A percentile compares a stretch with the other conserved stretches of the same genome.
These are phyloP conservation scores for Peronospora destructor DNA, from an alignment of 352 stramenopile species.

Conservation along the genomic window DNA sequence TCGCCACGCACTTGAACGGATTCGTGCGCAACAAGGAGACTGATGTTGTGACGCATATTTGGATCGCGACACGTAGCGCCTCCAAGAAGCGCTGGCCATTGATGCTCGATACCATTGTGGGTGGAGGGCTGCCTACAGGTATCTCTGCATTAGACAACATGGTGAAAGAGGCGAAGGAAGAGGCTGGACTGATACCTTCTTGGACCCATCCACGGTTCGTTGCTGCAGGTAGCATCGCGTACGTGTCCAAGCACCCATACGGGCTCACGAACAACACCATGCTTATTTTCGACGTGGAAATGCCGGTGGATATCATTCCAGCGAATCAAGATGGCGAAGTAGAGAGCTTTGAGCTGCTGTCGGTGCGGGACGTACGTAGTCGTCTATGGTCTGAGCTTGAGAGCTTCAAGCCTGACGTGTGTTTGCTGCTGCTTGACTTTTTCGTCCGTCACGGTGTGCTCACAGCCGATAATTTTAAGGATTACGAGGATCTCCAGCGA, in stretches of 20 bases:
- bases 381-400: slow-evolving; percentile 39
- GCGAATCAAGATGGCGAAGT: slow-evolving; percentile 56
- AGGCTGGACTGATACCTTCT: slow-evolving; percentile 38
- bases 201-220: slow-evolving; percentile 35
- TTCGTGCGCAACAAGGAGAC: slow-evolving; percentile 37
- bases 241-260: slow-evolving; percentile 44
- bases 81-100: slow-evolving; percentile 48
- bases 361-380: slow-evolving; percentile 30
- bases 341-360: slow-evolving; percentile 50
- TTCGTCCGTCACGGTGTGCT: slow-evolving; percentile 53
- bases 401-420: slow-evolving; percentile 67
- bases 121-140: slow-evolving; percentile 42
- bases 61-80: slow-evolving; percentile 49
- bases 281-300: slow-evolving; percentile 60
- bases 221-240: slow-evolving; percentile 45
- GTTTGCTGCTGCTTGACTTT: slow-evolving; percentile 61
- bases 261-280: slow-evolving; percentile 65
- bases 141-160: slow-evolving; percentile 61
- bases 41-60: slow-evolving; percentile 38
- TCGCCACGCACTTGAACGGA: slow-evolving; percentile 64
- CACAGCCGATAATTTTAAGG: slow-evolving; percentile 45
- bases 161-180: slow-evolving; percentile 62
- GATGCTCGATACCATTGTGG: slow-evolving; percentile 54
- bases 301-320: slow-evolving; percentile 32
- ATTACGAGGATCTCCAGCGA: slow-evolving; percentile 40